Evolutionary conservation across 1,284 basidiomycete genomes (phyloP), one percentile per base, ranked within the genome.

Genomic region (Ustilago xerochloae): DNA sequence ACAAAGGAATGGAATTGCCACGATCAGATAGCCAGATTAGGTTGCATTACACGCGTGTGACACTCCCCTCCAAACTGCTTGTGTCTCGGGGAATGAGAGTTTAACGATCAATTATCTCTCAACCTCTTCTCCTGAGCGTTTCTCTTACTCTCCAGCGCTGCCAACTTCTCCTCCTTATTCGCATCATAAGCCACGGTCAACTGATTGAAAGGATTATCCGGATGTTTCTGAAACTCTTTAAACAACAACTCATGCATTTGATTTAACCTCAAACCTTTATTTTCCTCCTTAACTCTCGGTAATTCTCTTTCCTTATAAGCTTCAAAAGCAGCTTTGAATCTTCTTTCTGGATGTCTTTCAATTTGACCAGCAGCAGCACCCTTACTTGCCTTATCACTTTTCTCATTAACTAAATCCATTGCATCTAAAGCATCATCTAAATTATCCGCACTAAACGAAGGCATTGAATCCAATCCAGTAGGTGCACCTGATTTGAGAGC

Each of bases 371-470:
- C 95, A 32, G 81, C 81, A 2, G 78, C 60, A 7, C 82, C 85
- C 15, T 71, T 66, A 65, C 91, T 91, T 0, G 93, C 93, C 86
- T 95, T 97, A 85, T 97, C 94, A 87, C 90, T 91, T 87, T 92
- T 94, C 8, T 93, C 92, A 53, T 90, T 96, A 12, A 96, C 93
- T 3, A 96, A 88, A 63, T 92, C 91, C 77, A 98, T 86, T 64
- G 97, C 88, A 85, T 97, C 95, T 49, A 99, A 85, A 9, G 93
- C 94, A 82, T 94, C 92, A 82, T 99, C 95, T 58, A 98, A 88
- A 13, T 94, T 95, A 20, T 91, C 91, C 6, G 95, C 96, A 12
- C 89, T 85, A 84, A 89, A 93, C 80, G 90, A 68, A 2, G 70
- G 65, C 55, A 81, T 74, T 26, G 76, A 79, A 55, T 78, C 75